phyloP scores from a whole-genome alignment of 768 basidiomycete species.

The Phanerochaete sordida region DNA sequence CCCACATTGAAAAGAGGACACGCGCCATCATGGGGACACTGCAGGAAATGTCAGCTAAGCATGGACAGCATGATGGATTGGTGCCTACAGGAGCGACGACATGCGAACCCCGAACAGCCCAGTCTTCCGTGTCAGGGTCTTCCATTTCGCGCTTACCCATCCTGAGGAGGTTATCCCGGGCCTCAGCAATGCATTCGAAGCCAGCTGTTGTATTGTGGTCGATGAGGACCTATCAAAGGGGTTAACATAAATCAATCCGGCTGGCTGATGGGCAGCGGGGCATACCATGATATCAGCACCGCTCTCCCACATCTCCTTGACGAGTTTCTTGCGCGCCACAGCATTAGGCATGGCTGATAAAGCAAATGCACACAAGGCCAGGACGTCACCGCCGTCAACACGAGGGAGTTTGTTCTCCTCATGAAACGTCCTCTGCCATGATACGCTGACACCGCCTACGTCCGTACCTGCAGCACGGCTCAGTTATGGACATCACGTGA shows the following conservation, averaged over 20 bases:
- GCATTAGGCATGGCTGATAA: slow-evolving; percentile 68
- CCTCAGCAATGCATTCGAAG: slow-evolving; percentile 76
- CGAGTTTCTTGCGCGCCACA: slow-evolving; percentile 56
- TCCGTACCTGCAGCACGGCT: slow-evolving; percentile 39
- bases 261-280: slow-evolving; percentile 4
- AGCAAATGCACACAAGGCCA: slow-evolving; percentile 86
- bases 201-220: slow-evolving; percentile 78
- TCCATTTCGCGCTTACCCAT: slow-evolving; percentile 59
- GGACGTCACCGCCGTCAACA: slow-evolving; percentile 42
- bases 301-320: slow-evolving; percentile 89
- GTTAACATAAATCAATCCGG: not conserved
- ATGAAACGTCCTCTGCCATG: slow-evolving; percentile 58
- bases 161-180: slow-evolving; percentile 67
- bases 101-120: slow-evolving; percentile 56
- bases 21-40: slow-evolving; percentile 89
- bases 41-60: slow-evolving; percentile 6
- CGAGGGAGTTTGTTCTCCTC: slow-evolving; percentile 41
- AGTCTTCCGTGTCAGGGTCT: slow-evolving; percentile 35
- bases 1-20: slow-evolving; percentile 76
- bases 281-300: slow-evolving; percentile 80
- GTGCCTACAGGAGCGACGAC: slow-evolving; percentile 82
- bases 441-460: slow-evolving; percentile 38
- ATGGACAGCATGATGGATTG: not conserved
- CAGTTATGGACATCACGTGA: not conserved
- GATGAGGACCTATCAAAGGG: slow-evolving; percentile 61